Evolutionary conservation across 257 asterid species (phyloP).

Genomic region (Solanum infundibuliforme): DNA sequence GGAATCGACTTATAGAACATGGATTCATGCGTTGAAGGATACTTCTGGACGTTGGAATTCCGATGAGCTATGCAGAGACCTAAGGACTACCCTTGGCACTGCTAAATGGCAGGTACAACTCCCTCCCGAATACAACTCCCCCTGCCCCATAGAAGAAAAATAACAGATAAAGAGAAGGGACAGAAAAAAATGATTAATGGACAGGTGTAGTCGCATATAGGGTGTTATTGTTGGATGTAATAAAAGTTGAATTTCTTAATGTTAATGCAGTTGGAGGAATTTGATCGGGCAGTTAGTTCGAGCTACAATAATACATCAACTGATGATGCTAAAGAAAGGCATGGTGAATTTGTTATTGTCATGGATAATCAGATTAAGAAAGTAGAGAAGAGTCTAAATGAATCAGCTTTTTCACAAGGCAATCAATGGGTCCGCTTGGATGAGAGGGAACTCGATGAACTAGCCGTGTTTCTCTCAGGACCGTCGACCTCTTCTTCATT

Average conservation of each 20-base stretch:
- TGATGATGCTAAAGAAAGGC: slow-evolving; percentile 75
- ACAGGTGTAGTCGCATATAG: background rate
- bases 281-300: slow-evolving; percentile 66
- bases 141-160: background rate
- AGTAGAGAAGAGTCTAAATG: slow-evolving; percentile 54
- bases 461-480: slow-evolving; percentile 71
- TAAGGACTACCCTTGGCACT: slow-evolving; percentile 76
- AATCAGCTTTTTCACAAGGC: slow-evolving; percentile 37
- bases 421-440: slow-evolving; percentile 84
- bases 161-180: background rate
- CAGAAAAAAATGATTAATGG: background rate
- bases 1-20: slow-evolving; percentile 85
- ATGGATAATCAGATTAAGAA: slow-evolving; percentile 50
- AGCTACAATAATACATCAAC: slow-evolving; percentile 42
- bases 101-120: slow-evolving; percentile 81
- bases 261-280: slow-evolving; percentile 81
- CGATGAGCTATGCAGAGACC: slow-evolving; percentile 69
- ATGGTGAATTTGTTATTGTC: slow-evolving; percentile 49
- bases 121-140: background rate
- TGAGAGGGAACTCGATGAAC: slow-evolving; percentile 75
- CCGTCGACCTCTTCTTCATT: slow-evolving; percentile 14
- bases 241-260: background rate
- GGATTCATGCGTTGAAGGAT: slow-evolving; percentile 80
- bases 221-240: background rate
- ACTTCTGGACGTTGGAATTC: slow-evolving; percentile 45